These are phyloP conservation scores for Pseudonitzschia delicatissima DNA, from an alignment of 108 stramenopile genomes.

Conservation along the genomic window DNA sequence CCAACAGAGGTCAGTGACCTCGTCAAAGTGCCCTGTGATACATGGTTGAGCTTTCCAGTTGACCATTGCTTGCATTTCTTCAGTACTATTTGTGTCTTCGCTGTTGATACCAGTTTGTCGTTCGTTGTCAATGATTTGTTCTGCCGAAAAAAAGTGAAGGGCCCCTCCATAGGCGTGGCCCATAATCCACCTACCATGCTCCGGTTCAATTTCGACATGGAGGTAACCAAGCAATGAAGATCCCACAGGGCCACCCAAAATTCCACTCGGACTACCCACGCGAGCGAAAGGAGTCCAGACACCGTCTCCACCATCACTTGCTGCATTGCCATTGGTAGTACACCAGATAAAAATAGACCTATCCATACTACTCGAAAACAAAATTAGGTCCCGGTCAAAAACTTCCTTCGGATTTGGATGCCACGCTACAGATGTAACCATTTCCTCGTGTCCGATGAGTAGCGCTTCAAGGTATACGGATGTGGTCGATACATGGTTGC, in stretches of 20 bases:
- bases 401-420: conserved; percentile 39
- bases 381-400: conserved; percentile 46
- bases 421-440: conserved; percentile 72
- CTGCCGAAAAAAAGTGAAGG: conserved; percentile 49
- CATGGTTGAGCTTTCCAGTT: conserved; percentile 72
- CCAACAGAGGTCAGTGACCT: conserved; percentile 76
- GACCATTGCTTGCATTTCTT: conserved; percentile 39
- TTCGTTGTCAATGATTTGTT: not conserved
- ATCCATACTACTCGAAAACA: conserved; percentile 85
- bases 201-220: conserved; percentile 43
- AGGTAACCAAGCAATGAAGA: conserved; percentile 75
- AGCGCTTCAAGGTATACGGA: conserved; percentile 80
- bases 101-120: not conserved
- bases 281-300: conserved; percentile 82
- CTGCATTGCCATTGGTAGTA: conserved; percentile 8
- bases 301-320: conserved; percentile 21
- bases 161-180: conserved; percentile 88
- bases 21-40: conserved; percentile 84
- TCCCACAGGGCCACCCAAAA: conserved; percentile 80
- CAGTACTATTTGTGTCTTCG: conserved; percentile 18
- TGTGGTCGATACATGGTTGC: not conserved
- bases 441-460: conserved; percentile 83
- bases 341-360: conserved; percentile 80
- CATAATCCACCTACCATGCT: conserved; percentile 47
- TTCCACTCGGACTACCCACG: conserved; percentile 88